phyloP scores from a whole-genome alignment of 768 basidiomycete genomes.

The Termitomyces sp. region DNA sequence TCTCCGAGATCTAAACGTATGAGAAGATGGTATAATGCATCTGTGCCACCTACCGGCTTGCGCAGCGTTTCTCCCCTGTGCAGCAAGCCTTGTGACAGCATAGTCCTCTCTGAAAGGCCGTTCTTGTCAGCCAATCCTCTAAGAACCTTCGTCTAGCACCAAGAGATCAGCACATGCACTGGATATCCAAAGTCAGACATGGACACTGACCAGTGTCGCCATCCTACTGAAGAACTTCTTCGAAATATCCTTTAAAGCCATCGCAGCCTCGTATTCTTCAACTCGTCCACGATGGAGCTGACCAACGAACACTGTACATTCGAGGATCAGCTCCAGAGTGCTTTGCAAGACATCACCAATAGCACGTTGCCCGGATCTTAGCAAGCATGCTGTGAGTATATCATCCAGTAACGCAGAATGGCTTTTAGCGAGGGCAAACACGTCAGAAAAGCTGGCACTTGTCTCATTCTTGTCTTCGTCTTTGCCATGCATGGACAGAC shows the following conservation, averaged over 20 bases:
- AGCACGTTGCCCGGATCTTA: slow-evolving; percentile 62
- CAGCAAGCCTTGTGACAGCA: slow-evolving; percentile 17
- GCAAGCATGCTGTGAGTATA: slow-evolving; percentile 69
- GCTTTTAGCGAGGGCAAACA: slow-evolving; percentile 62
- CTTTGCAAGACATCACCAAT: slow-evolving; percentile 62
- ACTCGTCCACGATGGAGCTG: slow-evolving; percentile 49
- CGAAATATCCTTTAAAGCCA: slow-evolving; percentile 49
- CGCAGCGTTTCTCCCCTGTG: slow-evolving; percentile 22
- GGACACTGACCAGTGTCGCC: slow-evolving; percentile 46
- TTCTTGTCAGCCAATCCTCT: slow-evolving; percentile 53
- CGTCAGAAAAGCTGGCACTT: slow-evolving; percentile 48
- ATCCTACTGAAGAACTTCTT: slow-evolving; percentile 50
- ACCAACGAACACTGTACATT: slow-evolving; percentile 61
- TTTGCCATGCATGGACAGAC: slow-evolving; percentile 21
- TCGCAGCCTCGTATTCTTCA: slow-evolving; percentile 63
- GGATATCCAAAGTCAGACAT: background rate
- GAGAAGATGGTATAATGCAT: slow-evolving; percentile 51
- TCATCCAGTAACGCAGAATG: slow-evolving; percentile 72
- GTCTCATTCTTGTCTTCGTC: slow-evolving; percentile 5
- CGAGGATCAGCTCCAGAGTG: slow-evolving; percentile 59
- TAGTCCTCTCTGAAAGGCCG: slow-evolving; percentile 18
- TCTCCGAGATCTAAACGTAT: slow-evolving; percentile 47
- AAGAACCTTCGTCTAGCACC: slow-evolving; percentile 47
- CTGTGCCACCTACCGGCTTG: slow-evolving; percentile 44
- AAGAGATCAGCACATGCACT: slow-evolving; percentile 4